Evolutionary conservation across 2,329 filamentous ascomycete species (phyloP), one percentile per base, ranked within the genome.

Genomic region (Ceratocystiopsis minuta): DNA sequence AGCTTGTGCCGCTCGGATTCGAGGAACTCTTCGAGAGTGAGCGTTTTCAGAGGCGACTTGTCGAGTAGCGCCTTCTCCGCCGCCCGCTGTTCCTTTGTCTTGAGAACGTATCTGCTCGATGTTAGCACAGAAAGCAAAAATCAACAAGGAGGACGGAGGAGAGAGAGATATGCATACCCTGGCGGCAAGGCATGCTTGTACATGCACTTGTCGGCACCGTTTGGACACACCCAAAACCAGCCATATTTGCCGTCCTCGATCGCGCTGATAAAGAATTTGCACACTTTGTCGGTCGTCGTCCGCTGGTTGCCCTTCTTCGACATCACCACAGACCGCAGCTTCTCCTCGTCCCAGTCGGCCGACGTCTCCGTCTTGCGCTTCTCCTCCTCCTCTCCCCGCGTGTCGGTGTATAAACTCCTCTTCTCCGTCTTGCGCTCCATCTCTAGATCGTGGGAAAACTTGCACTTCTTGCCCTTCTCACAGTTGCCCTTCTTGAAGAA

Each of bases 241-340:
- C 90, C 90, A 55, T 98, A 98, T 63, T 96, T 98, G 54, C 86
- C 83, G 57, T 98, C 90, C 63, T 98, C 90, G 48, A 98, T 90
- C 20, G 90, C 90, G 51, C 87, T 79, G 57, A 96, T 90, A 59
- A 98, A 98, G 68, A 67, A 94, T 63, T 96, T 98, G 83, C 90
- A 98, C 51, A 98, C 90, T 64, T 96, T 98, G 58, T 98, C 90
- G 38, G 90, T 98, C 6, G 82, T 83, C 17, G 87, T 94, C 58
- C 80, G 78, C 46, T 93, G 90, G 61, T 98, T 98, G 41, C 90
- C 90, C 61, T 98, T 93, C 67, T 98, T 98, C 54, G 82, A 92
- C 57, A 92, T 53, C 18, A 98, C 85, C 33, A 98, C 90, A 43
- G 79, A 80, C 52, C 82, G 75, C 53, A 98, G 64, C 63, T 96